Evolutionary conservation across 108 stramenopile species (phyloP).

Genomic region (Skeletonema marinoi): DNA sequence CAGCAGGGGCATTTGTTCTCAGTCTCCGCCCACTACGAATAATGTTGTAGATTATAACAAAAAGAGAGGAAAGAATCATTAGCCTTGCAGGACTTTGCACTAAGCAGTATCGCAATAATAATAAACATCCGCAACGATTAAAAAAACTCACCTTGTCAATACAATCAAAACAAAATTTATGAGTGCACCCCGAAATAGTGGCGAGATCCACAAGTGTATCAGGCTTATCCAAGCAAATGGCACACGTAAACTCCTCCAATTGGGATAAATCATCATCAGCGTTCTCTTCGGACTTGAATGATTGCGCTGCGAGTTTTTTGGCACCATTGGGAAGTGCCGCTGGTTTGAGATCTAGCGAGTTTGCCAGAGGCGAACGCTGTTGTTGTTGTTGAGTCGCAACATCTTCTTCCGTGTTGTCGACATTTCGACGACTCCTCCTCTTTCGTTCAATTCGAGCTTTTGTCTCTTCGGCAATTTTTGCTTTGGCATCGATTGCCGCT

Average conservation of each 20-base stretch:
- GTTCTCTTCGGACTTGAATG: not conserved
- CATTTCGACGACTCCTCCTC: not conserved
- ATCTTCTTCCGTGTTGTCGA: not conserved
- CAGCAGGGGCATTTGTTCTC: slow-evolving; percentile 49
- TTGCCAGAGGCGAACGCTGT: not conserved
- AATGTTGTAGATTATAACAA: not conserved
- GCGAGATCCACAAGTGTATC: slow-evolving; percentile 25
- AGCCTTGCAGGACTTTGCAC: too few relatives aligned
- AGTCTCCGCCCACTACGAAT: slow-evolving; percentile 29
- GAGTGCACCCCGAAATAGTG: slow-evolving; percentile 33
- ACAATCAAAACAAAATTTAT: slow-evolving; percentile 52
- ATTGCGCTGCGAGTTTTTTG: not conserved
- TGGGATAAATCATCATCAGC: not conserved
- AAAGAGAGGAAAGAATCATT: not conserved
- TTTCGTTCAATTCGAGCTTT: not conserved
- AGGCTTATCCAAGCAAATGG: slow-evolving; percentile 45
- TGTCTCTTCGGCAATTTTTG: slow-evolving; percentile 21
- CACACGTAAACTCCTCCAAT: slow-evolving; percentile 35
- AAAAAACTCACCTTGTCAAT: slow-evolving; percentile 23
- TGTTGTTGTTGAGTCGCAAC: not conserved
- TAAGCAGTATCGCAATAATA: too few relatives aligned
- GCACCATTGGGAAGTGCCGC: not conserved
- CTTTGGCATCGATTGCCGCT: slow-evolving; percentile 25
- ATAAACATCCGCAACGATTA: too few relatives aligned
- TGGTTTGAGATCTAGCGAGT: slow-evolving; percentile 9